phyloP scores from a whole-genome alignment of 805 yeast species.

The Yamadazyma scolyti region DNA sequence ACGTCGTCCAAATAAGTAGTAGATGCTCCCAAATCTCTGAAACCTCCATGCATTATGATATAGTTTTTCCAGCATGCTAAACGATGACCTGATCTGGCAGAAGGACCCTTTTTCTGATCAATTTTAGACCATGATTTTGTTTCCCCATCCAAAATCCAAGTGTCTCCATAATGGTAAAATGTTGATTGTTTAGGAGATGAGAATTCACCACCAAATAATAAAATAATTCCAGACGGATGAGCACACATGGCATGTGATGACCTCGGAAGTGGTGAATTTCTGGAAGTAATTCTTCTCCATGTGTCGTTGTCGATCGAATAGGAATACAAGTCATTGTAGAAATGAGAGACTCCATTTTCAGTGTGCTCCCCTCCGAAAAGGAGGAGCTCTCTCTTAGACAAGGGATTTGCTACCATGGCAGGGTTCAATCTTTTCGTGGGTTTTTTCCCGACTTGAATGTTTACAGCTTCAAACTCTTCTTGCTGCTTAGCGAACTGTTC shows the following conservation, averaged over 20 bases:
- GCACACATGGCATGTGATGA: constrained; percentile 92
- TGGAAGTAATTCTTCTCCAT: constrained; percentile 78
- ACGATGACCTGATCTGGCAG: constrained; percentile 89
- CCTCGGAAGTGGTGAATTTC: constrained; percentile 87
- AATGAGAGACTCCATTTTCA: constrained; percentile 50
- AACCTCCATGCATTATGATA: constrained; percentile 85
- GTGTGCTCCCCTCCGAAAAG: constrained; percentile 88
- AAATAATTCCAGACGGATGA: constrained; percentile 83
- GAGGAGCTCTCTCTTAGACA: constrained; percentile 70
- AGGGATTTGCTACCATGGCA: constrained; percentile 70
- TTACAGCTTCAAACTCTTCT: constrained; percentile 68
- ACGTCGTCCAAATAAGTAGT: constrained; percentile 81
- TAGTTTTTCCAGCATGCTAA: constrained; percentile 90
- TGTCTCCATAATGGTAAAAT: constrained; percentile 93
- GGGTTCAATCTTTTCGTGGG: constrained; percentile 75
- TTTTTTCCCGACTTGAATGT: constrained; percentile 49
- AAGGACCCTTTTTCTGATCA: constrained; percentile 67
- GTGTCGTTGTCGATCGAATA: constrained; percentile 72
- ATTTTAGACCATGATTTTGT: constrained; percentile 88
- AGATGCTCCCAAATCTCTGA: constrained; percentile 80
- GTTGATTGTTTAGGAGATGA: constrained; percentile 95
- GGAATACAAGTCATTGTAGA: constrained; percentile 76
- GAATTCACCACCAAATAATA: constrained; percentile 95
- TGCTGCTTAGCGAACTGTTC: constrained; percentile 79
- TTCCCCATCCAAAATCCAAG: constrained; percentile 86